These are phyloP conservation scores for Gyrodon lividus DNA, from an alignment of 768 basidiomycete species.

Conservation along the genomic window DNA sequence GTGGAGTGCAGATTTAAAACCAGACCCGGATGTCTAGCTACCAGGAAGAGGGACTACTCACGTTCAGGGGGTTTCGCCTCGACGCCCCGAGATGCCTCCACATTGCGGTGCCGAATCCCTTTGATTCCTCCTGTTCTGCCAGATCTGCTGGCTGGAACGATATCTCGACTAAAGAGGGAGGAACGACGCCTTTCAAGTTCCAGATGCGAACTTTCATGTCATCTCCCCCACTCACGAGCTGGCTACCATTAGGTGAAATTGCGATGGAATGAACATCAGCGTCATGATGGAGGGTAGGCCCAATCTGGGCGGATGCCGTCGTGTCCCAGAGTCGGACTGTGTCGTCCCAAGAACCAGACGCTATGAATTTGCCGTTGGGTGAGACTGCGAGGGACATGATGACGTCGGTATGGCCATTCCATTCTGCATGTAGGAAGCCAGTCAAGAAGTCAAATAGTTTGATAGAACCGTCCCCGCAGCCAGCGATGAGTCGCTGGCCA, in stretches of 20 bases:
- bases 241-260: constrained; percentile 1
- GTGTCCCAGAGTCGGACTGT: constrained; percentile 17
- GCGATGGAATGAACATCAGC: neutral
- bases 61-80: too few species aligned
- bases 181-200: neutral
- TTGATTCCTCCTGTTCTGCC: too few species aligned
- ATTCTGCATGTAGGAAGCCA: neutral
- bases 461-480: neutral
- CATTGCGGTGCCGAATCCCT: too few species aligned
- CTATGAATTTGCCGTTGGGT: constrained; percentile 7
- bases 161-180: too few species aligned
- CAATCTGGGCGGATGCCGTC: neutral
- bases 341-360: constrained; percentile 8
- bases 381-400: constrained; percentile 13
- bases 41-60: too few species aligned
- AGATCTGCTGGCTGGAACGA: too few species aligned
- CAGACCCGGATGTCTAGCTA: too few species aligned
- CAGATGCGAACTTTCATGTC: constrained; percentile 1
- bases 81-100: too few species aligned
- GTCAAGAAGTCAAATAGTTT: constrained; percentile 1
- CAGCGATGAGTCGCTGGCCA: neutral
- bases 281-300: neutral
- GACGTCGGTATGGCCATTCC: constrained; percentile 6
- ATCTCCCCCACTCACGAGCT: constrained; percentile 2
- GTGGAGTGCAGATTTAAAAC: too few species aligned